A percentile compares a stretch with the other conserved stretches of the same genome.
Conservation (phyloP, 257 asterid genomes). For the Marsdenia floribunda region DNA sequence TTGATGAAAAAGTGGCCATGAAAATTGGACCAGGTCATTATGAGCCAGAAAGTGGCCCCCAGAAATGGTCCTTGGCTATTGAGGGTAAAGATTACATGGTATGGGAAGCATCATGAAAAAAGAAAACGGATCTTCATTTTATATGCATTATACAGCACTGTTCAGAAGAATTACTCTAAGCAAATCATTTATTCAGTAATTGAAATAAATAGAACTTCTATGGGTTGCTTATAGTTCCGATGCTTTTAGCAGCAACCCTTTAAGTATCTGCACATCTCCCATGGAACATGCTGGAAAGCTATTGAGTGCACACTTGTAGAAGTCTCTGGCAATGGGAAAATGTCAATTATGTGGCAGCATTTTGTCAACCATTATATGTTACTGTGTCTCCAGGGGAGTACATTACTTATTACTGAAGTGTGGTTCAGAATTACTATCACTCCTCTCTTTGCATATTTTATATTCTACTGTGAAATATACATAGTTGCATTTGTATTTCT, state of each 20-base stretch:
- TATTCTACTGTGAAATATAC: background rate
- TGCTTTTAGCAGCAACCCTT: background rate
- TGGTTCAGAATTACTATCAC: background rate
- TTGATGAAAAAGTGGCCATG: constrained; percentile 73
- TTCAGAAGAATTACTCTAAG: background rate
- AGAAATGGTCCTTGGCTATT: constrained; percentile 56
- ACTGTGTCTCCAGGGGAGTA: background rate
- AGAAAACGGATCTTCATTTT: background rate
- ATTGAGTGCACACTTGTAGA: background rate
- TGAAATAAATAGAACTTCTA: background rate
- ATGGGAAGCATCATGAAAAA: constrained; percentile 54
- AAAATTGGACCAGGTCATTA: constrained; percentile 91
- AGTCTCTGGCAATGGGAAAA: background rate
- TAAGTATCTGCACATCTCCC: background rate
- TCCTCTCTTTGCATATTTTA: background rate
- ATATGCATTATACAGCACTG: background rate
- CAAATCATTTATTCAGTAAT: background rate
- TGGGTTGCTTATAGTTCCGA: background rate
- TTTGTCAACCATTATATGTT: background rate
- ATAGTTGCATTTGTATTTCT: background rate
- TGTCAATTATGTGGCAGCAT: background rate
- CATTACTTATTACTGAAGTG: background rate
- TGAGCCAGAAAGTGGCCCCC: constrained; percentile 48
- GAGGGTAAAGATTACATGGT: constrained; percentile 78
- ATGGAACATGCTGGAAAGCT: background rate